These are phyloP conservation scores for Exophiala sp. DNA, from an alignment of 2,329 filamentous ascomycete genomes.

Conservation along the genomic window DNA sequence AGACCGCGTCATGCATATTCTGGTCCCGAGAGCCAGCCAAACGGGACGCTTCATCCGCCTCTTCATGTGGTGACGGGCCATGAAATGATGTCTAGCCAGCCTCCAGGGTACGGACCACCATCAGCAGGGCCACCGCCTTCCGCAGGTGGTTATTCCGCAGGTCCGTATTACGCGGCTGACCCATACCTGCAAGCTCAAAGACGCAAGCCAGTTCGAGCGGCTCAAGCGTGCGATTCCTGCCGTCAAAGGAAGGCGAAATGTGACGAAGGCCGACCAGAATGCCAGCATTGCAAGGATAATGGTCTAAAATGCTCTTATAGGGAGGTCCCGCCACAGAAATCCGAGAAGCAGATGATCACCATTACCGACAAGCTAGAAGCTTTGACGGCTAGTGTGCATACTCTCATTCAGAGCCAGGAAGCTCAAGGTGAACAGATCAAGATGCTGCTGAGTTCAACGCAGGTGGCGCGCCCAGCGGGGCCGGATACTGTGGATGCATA, in stretches of 20 bases:
- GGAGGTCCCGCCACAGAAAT: conserved; percentile 89
- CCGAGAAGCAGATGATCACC: conserved; percentile 38
- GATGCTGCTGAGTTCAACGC: conserved; percentile 2
- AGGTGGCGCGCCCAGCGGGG: conserved; percentile 3
- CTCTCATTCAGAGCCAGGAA: conserved; percentile 8
- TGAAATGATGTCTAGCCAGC: conserved; percentile 27
- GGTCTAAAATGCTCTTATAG: conserved; percentile 80
- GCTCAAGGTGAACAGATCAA: conserved; percentile 11
- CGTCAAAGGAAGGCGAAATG: conserved; percentile 86
- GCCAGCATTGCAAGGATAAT: conserved; percentile 83
- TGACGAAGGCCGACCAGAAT: conserved; percentile 79
- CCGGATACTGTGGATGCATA: not conserved
- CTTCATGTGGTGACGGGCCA: conserved; percentile 27
- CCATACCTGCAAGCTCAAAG: conserved; percentile 5
- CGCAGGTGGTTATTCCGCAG: conserved; percentile 11
- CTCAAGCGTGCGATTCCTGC: conserved; percentile 84
- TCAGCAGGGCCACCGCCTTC: conserved; percentile 24
- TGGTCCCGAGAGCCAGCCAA: conserved; percentile 22
- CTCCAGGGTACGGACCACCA: conserved; percentile 22
- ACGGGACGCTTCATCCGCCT: conserved; percentile 23
- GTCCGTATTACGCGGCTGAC: conserved; percentile 7
- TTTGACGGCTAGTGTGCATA: conserved; percentile 19
- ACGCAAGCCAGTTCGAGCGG: conserved; percentile 27
- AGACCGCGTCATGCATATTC: conserved; percentile 25
- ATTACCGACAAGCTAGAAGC: conserved; percentile 26